phyloP scores from a whole-genome alignment of 495 filamentous ascomycete species.

The Friedmanniomyces endolithicus region DNA sequence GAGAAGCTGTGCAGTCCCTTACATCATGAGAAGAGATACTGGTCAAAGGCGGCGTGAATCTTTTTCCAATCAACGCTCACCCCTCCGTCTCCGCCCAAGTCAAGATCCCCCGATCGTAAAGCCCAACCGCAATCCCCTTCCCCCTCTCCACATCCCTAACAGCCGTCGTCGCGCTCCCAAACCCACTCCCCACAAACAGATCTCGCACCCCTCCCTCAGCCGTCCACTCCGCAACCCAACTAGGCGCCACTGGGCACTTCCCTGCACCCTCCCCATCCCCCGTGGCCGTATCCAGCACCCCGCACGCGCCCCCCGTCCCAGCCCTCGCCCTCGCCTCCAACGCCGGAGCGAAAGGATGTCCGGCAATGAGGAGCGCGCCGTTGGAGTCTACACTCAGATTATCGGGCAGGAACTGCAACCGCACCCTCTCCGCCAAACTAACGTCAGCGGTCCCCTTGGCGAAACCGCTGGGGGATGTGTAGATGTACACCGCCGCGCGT shows the following conservation, averaged over 20 bases:
- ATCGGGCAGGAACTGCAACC: conserved; percentile 30
- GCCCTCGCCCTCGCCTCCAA: conserved; percentile 23
- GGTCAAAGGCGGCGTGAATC: too few relatives aligned
- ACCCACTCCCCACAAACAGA: conserved; percentile 29
- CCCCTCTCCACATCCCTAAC: conserved; percentile 31
- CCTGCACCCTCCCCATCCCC: too few relatives aligned
- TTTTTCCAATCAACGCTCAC: too few relatives aligned
- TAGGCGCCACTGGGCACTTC: conserved; percentile 21
- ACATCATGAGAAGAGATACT: too few relatives aligned
- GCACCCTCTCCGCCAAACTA: conserved; percentile 16
- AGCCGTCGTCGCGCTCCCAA: conserved; percentile 28
- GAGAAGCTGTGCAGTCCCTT: too few relatives aligned
- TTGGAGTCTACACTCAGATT: conserved; percentile 33
- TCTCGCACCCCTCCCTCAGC: conserved; percentile 25
- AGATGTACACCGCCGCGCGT: conserved; percentile 28
- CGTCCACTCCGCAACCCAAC: conserved; percentile 35
- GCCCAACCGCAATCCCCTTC: conserved; percentile 32
- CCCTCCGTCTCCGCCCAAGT: conserved; percentile 28
- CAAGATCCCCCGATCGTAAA: conserved; percentile 36
- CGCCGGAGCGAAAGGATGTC: conserved; percentile 31
- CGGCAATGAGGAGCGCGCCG: conserved; percentile 33
- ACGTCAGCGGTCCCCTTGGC: conserved; percentile 14
- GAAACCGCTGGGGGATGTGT: conserved; percentile 18
- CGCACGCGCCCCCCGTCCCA: not conserved
- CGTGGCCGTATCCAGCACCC: conserved; percentile 5